These are phyloP conservation scores for Zhuliangozyma blackwelliae DNA, from an alignment of 1,139 yeast genomes.

Conservation along the genomic window DNA sequence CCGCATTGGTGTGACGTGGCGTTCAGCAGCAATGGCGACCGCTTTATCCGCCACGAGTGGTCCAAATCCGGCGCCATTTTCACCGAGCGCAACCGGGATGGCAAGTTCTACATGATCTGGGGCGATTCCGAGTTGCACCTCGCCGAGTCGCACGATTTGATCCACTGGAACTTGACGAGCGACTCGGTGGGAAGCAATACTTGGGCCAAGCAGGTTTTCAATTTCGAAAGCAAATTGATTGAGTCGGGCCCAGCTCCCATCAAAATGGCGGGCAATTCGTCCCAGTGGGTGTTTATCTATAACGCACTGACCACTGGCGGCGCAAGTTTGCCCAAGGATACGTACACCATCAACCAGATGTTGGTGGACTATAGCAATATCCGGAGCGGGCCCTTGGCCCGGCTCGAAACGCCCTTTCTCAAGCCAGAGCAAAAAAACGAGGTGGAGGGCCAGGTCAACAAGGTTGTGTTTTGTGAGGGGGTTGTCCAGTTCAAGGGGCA, in stretches of 20 bases:
- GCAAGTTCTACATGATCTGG: constrained; percentile 43
- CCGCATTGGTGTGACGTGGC: constrained; percentile 35
- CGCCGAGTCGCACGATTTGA: constrained; percentile 33
- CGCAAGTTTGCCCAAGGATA: constrained; percentile 22
- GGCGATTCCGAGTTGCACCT: constrained; percentile 40
- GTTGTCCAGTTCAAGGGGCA: constrained; percentile 40
- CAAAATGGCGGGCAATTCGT: constrained; percentile 25
- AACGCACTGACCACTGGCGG: constrained; percentile 41
- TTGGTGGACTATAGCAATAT: constrained; percentile 39
- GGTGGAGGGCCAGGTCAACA: constrained; percentile 37
- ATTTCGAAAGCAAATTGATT: constrained; percentile 35
- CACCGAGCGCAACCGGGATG: constrained; percentile 29
- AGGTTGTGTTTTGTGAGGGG: constrained; percentile 45
- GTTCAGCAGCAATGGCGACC: constrained; percentile 18
- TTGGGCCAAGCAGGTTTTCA: constrained; percentile 28
- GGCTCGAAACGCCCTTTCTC: constrained; percentile 35
- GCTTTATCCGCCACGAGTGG: constrained; percentile 31
- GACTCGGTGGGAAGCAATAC: constrained; percentile 17
- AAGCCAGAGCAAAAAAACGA: constrained; percentile 37
- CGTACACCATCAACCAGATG: constrained; percentile 41
- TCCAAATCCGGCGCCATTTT: constrained; percentile 45
- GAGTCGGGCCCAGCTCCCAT: constrained; percentile 46
- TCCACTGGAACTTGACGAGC: constrained; percentile 29
- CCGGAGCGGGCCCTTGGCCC: constrained; percentile 32
- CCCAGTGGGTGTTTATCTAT: constrained; percentile 38